phyloP scores from a whole-genome alignment of 441 rosid genomes.

The Hypseocharis bilobata region DNA sequence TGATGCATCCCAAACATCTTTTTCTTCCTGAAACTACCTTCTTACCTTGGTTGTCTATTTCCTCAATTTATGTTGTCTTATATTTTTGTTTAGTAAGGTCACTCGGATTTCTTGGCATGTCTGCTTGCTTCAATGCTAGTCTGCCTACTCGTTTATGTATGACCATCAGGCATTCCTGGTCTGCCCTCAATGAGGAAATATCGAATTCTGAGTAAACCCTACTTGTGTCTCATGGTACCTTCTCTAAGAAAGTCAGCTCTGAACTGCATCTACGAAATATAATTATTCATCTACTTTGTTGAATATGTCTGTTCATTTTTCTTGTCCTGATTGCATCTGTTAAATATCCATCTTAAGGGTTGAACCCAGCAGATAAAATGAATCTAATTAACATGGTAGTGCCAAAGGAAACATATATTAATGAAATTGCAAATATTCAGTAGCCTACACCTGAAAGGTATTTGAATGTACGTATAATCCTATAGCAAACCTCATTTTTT shows the following conservation, averaged over 20 bases:
- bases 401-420: neutral
- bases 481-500: neutral
- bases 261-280: too few species aligned
- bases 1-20: neutral
- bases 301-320: too few species aligned
- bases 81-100: neutral
- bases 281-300: too few species aligned
- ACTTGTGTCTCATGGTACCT: neutral
- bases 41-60: neutral
- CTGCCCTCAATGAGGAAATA: neutral
- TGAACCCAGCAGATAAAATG: neutral
- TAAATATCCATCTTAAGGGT: neutral
- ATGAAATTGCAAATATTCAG: too few species aligned
- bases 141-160: too few species aligned
- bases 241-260: neutral
- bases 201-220: neutral
- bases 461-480: too few species aligned
- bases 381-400: neutral
- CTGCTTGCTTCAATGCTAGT: neutral
- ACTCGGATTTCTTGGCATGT: neutral
- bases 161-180: too few species aligned
- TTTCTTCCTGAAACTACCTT: neutral
- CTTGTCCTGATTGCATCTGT: too few species aligned
- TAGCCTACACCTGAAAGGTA: too few species aligned
- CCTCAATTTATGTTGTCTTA: neutral